phyloP scores from a whole-genome alignment of 1,139 yeast species.

The Nadsonia commutata region DNA sequence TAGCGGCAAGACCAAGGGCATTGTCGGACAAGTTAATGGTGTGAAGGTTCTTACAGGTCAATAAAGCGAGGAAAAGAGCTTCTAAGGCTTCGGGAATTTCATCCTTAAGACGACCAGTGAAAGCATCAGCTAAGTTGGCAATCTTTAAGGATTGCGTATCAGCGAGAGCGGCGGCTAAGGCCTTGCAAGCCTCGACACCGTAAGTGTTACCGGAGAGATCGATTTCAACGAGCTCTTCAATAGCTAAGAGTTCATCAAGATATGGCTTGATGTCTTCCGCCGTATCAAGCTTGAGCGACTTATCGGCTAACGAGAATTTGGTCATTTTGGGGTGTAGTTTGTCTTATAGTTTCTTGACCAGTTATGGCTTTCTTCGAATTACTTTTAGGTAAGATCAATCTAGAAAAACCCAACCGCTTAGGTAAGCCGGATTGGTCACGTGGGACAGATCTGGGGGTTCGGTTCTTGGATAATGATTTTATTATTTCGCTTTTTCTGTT shows the following conservation, averaged over 20 bases:
- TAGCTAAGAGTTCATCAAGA: conserved; percentile 36
- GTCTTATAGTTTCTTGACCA: too few relatives aligned
- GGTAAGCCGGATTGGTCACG: too few relatives aligned
- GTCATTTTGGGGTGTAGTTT: conserved; percentile 3
- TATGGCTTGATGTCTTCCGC: conserved; percentile 59
- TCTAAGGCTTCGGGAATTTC: conserved; percentile 82
- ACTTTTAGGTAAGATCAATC: too few relatives aligned
- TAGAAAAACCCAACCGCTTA: too few relatives aligned
- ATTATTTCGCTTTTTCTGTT: too few relatives aligned
- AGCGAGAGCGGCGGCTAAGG: conserved; percentile 46
- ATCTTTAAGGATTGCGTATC: conserved; percentile 32
- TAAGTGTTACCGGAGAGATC: conserved; percentile 89
- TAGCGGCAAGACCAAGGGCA: conserved; percentile 92
- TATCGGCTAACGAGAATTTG: conserved; percentile 48
- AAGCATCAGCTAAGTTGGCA: conserved; percentile 77
- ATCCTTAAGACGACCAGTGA: conserved; percentile 86
- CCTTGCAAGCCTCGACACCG: conserved; percentile 77
- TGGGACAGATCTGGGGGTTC: too few relatives aligned
- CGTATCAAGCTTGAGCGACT: conserved; percentile 61
- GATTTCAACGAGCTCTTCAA: conserved; percentile 36
- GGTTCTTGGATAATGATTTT: too few relatives aligned
- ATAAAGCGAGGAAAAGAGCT: conserved; percentile 55
- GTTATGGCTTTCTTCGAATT: too few relatives aligned
- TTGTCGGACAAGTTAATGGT: conserved; percentile 82
- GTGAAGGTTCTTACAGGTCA: conserved; percentile 51